Percentiles rank a stretch among this genome's conserved stretches.
phyloP scores from a whole-genome alignment of 495 filamentous ascomycete genomes.

The Patellaria atrata region DNA sequence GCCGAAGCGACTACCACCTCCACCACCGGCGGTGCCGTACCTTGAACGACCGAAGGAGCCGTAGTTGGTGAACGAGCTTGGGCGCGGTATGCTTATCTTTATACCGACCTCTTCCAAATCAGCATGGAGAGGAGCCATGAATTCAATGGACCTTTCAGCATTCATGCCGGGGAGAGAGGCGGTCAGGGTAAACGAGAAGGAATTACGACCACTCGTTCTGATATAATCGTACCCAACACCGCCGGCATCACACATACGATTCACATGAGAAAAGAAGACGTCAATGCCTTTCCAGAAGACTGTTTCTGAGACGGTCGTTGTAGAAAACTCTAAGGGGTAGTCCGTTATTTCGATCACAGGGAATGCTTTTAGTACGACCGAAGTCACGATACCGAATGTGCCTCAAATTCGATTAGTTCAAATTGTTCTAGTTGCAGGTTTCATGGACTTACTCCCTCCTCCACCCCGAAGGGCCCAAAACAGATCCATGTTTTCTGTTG shows the following conservation, averaged over 20 bases:
- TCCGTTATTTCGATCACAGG: background rate
- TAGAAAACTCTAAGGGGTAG: background rate
- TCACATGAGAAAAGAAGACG: conserved; percentile 8
- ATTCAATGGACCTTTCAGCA: conserved; percentile 3
- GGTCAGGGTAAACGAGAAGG: conserved; percentile 4
- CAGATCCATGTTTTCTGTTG: conserved; percentile 12
- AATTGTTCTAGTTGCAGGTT: background rate
- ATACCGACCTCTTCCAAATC: conserved; percentile 10
- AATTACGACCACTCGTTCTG: conserved; percentile 1
- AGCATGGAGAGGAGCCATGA: conserved; percentile 5
- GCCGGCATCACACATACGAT: conserved; percentile 4
- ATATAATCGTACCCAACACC: conserved; percentile 13
- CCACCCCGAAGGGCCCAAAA: conserved; percentile 17
- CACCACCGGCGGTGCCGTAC: conserved; percentile 3
- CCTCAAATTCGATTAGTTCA: background rate
- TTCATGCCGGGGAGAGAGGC: conserved; percentile 3
- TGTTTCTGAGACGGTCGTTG: conserved; percentile 1
- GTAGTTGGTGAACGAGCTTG: conserved; percentile 5
- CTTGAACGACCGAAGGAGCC: background rate
- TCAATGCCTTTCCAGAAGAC: conserved; percentile 10
- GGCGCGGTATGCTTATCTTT: conserved; percentile 6
- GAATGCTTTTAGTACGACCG: conserved; percentile 11
- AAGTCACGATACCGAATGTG: conserved; percentile 16
- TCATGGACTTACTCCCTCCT: conserved; percentile 9
- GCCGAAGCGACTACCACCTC: conserved; percentile 7